These are phyloP conservation scores for Russula virescens DNA, from an alignment of 768 basidiomycete genomes.

Conservation along the genomic window DNA sequence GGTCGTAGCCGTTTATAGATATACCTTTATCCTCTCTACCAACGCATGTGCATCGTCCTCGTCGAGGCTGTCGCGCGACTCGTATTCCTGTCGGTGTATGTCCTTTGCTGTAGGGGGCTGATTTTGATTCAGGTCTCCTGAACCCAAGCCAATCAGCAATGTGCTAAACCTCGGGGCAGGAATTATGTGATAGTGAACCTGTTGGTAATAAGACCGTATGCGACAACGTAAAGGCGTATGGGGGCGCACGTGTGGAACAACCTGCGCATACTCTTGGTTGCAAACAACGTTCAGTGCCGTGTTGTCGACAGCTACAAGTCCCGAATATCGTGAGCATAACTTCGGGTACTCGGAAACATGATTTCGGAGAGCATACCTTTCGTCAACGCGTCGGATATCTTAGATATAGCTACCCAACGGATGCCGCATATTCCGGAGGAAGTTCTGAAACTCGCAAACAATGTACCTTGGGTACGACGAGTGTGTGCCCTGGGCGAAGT, in stretches of 20 bases:
- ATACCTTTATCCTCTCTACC: conserved; percentile 36
- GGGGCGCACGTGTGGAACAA: conserved; percentile 63
- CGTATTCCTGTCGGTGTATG: conserved; percentile 59
- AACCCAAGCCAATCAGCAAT: conserved; percentile 6
- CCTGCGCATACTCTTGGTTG: conserved; percentile 78
- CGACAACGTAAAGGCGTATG: neutral
- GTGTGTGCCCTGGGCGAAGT: conserved; percentile 57
- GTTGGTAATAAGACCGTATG: neutral
- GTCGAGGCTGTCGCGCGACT: conserved; percentile 53
- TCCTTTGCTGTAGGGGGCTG: conserved; percentile 39
- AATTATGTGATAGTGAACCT: conserved; percentile 77
- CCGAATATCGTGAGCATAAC: neutral
- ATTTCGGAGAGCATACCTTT: conserved; percentile 39
- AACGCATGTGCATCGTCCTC: conserved; percentile 49
- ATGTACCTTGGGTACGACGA: conserved; percentile 66
- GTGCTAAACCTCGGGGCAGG: conserved; percentile 52
- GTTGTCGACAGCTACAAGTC: conserved; percentile 47
- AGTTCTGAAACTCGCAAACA: conserved; percentile 59
- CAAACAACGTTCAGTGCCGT: conserved; percentile 71
- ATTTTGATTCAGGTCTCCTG: conserved; percentile 20
- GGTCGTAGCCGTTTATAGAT: conserved; percentile 6
- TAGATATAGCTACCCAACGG: conserved; percentile 54
- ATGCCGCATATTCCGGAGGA: conserved; percentile 51
- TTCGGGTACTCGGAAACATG: neutral
- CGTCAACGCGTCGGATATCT: conserved; percentile 56